These are phyloP conservation scores for Coccomyxa sp. DNA, from an alignment of 139 green algal species.

Conservation along the genomic window DNA sequence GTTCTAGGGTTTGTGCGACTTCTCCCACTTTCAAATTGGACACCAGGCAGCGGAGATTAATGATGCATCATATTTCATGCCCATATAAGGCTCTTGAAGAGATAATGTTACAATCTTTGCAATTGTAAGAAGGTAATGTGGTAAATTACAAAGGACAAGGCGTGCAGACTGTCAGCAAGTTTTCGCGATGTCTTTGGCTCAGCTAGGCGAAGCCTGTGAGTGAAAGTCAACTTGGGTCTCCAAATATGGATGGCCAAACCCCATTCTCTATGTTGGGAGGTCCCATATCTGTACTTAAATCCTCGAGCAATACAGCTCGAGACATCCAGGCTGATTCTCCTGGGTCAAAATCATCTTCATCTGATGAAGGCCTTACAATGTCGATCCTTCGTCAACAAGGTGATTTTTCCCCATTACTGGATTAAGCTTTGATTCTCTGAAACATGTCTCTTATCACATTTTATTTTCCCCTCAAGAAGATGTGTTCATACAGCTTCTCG, in stretches of 20 bases:
- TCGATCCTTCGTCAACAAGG: background rate
- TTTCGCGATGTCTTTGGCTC: background rate
- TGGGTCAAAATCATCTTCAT: background rate
- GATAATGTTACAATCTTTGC: too few species aligned
- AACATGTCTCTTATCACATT: background rate
- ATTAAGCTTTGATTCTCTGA: background rate
- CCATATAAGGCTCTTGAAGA: too few species aligned
- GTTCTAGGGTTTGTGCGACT: background rate
- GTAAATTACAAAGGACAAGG: too few species aligned
- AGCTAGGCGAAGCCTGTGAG: background rate
- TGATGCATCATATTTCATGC: background rate
- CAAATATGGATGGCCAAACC: background rate
- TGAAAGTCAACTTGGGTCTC: background rate
- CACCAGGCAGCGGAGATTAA: background rate
- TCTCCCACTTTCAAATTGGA: background rate
- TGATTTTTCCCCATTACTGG: background rate
- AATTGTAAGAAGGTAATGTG: too few species aligned
- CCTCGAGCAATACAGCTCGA: background rate
- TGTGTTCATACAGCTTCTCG: background rate
- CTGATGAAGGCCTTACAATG: background rate
- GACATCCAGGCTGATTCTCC: background rate
- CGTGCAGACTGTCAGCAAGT: too few species aligned
- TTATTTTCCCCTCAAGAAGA: background rate
- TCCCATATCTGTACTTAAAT: background rate
- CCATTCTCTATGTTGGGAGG: background rate